A percentile compares a stretch with the other conserved stretches of the same genome.
These are phyloP conservation scores for Catenaria anguillulae DNA, from an alignment of 371 early-diverging fungal genomes.

Conservation along the genomic window DNA sequence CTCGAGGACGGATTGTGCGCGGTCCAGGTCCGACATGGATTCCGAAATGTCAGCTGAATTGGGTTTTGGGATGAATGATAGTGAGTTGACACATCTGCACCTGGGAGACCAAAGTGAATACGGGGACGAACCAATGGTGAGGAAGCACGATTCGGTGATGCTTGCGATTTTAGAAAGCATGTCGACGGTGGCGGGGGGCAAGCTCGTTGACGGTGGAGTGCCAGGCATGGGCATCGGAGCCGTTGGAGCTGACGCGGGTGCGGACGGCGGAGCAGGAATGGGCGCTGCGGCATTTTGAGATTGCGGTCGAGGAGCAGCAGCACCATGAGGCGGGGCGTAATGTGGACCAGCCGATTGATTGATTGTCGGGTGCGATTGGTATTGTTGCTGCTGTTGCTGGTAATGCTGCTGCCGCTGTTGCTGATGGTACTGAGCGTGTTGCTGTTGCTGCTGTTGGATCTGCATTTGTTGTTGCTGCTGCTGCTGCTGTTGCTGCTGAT, in stretches of 20 bases:
- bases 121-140: background rate
- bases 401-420: background rate
- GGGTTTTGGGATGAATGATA: too few relatives aligned
- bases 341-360: too few relatives aligned
- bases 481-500: background rate
- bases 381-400: too few relatives aligned
- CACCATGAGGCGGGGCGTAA: too few relatives aligned
- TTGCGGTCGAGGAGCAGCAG: too few relatives aligned
- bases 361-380: too few relatives aligned
- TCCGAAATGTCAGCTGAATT: background rate
- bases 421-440: background rate
- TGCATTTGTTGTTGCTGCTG: background rate
- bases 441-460: background rate
- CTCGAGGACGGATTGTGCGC: background rate
- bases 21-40: background rate
- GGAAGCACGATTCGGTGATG: background rate
- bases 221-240: too few relatives aligned
- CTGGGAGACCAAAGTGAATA: background rate
- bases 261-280: too few relatives aligned
- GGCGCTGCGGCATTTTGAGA: too few relatives aligned
- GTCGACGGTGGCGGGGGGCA: background rate
- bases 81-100: too few relatives aligned
- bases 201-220: too few relatives aligned
- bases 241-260: too few relatives aligned
- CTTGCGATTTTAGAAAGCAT: background rate